These are phyloP conservation scores for Gossypium schwendimanii DNA, from an alignment of 441 rosid genomes.

Conservation along the genomic window DNA sequence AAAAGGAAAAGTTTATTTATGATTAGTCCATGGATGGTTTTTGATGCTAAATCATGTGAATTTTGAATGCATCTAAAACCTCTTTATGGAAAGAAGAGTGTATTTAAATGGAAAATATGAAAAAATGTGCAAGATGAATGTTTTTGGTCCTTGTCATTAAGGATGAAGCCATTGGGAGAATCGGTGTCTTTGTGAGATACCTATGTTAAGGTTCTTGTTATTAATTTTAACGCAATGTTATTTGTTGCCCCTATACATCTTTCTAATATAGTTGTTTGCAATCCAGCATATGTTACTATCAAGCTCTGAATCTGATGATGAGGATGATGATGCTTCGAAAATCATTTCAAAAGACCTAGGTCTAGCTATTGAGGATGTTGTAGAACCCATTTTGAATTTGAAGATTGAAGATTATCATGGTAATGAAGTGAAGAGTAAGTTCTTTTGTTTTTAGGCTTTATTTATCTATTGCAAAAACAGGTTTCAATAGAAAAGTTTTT, in stretches of 20 bases:
- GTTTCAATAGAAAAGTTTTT: background rate
- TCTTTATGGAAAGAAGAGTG: background rate
- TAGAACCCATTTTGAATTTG: constrained; percentile 53
- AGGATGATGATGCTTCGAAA: constrained; percentile 29
- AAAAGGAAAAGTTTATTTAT: background rate
- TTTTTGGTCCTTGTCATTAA: background rate
- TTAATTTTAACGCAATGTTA: background rate
- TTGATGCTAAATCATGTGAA: background rate
- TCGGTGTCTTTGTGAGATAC: background rate
- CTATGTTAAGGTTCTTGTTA: background rate
- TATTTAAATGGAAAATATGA: background rate
- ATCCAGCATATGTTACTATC: constrained; percentile 42
- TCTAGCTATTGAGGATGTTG: constrained; percentile 29
- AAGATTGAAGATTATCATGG: constrained; percentile 45
- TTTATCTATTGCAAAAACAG: background rate
- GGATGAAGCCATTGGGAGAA: background rate
- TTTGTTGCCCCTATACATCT: background rate
- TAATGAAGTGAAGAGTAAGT: constrained; percentile 19
- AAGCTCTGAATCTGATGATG: constrained; percentile 58
- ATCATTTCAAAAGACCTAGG: constrained; percentile 21
- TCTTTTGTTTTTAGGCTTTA: background rate
- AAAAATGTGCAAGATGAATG: background rate
- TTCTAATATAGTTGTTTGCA: constrained; percentile 22
- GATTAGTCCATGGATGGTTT: background rate
- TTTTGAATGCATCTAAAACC: background rate